Evolutionary conservation across 306 rosid species (phyloP), one percentile per base, ranked within the genome.

Genomic region (Quercus robur): DNA sequence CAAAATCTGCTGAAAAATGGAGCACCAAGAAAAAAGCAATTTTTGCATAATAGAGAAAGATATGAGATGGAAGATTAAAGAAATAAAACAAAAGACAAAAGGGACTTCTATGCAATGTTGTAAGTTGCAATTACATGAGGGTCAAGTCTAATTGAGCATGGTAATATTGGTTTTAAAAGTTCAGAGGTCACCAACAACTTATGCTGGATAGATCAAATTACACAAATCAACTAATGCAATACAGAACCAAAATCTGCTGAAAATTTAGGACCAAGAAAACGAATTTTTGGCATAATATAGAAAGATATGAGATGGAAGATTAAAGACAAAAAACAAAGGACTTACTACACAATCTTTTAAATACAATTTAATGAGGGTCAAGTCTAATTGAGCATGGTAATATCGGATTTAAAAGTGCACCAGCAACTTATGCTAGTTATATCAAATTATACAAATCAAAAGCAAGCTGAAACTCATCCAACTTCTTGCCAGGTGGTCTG

Each of bases 381-480:
- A 15, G 46, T 33, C 33, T 81, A 77, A 69, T 73, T 20, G 57
- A 59, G 75, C 70, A 71, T 46, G 11, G 76, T 20, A 71, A 78
- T 20, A 41, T 59, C 1, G 33, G 57, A 52, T 25, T 72, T 64
- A 33, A 35, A 56, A 33, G 61, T 56, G 80, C 52, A 31, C 17
- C 33, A 62, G 75, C 46, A 70, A 77, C 78, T 62, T 46, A 52
- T 17, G 35, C 73, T 3, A 73, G 28, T 59, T 19, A 33, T 15
- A 59, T 35, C 55, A 75, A 74, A 35, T 44, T 44, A 9, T 8
- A 46, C 59, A 82, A 63, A 61, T 64, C 26, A 75, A 70, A n/a
- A 56, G 54, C 77, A 78, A 71, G 72, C 82, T 58, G 41, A 77
- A 77, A 73, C 51, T 79, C 77, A 70, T 33, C 70, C 44, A 75